These are phyloP conservation scores for Trichoderma guizhouense DNA, from an alignment of 2,329 filamentous ascomycete species.

Conservation along the genomic window DNA sequence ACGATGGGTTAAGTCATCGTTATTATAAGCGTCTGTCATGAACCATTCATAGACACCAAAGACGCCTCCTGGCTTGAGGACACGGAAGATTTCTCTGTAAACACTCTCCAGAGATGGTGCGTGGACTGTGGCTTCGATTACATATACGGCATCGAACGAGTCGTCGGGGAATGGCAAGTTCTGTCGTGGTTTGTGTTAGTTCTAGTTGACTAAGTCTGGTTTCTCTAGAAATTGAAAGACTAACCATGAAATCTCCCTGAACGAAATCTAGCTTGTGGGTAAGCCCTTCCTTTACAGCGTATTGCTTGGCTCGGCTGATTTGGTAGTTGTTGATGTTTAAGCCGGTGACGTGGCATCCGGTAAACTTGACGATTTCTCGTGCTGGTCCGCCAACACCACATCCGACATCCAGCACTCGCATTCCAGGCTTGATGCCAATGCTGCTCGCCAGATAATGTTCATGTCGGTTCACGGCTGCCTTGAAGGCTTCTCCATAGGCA, in stretches of 20 bases:
- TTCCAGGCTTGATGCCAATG: slow-evolving; percentile 80
- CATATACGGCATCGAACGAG: slow-evolving; percentile 91
- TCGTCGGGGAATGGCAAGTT: slow-evolving; percentile 95
- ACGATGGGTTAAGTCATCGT: slow-evolving; percentile 79
- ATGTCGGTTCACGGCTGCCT: slow-evolving; percentile 89
- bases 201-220: background rate
- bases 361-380: slow-evolving; percentile 94
- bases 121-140: slow-evolving; percentile 95
- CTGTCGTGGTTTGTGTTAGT: slow-evolving; percentile 37
- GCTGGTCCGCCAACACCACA: slow-evolving; percentile 96
- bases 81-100: slow-evolving; percentile 91
- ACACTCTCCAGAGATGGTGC: slow-evolving; percentile 87
- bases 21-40: slow-evolving; percentile 95
- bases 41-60: slow-evolving; percentile 99
- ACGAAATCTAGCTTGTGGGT: slow-evolving; percentile 77
- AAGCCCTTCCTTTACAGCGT: slow-evolving; percentile 78
- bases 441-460: slow-evolving; percentile 95
- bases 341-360: slow-evolving; percentile 81
- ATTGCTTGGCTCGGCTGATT: slow-evolving; percentile 85
- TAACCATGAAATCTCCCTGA: slow-evolving; percentile 94
- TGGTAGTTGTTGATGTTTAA: slow-evolving; percentile 99
- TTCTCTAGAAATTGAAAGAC: slow-evolving; percentile 15
- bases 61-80: slow-evolving; percentile 90
- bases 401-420: slow-evolving; percentile 91
- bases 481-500: slow-evolving; percentile 79